Evolutionary conservation across 2,329 filamentous ascomycete species (phyloP).

Genomic region (Diaporthe citri): DNA sequence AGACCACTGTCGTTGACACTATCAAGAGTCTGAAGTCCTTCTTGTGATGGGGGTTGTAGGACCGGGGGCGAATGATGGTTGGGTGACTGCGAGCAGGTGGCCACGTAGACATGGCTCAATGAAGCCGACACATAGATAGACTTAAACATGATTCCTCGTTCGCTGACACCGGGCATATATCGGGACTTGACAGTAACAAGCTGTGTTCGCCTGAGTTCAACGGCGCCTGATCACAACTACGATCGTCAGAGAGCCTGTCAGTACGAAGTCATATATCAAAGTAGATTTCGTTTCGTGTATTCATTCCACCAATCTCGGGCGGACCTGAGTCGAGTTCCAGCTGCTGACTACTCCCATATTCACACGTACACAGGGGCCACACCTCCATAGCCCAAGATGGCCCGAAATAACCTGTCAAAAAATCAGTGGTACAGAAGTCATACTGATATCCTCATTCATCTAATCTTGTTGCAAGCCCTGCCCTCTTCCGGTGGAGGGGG

Average conservation of each 20-base stretch:
- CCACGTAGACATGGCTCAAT: background rate
- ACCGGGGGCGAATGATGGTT: background rate
- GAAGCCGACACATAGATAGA: background rate
- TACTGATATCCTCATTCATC: conserved; percentile 36
- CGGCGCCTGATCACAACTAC: background rate
- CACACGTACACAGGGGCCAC: background rate
- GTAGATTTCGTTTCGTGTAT: background rate
- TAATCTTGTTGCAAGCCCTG: conserved; percentile 36
- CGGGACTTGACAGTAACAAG: background rate
- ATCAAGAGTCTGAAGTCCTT: conserved; percentile 72
- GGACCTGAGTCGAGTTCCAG: background rate
- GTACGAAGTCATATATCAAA: no score
- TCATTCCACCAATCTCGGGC: background rate
- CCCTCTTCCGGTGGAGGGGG: conserved; percentile 40
- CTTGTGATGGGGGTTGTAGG: conserved; percentile 43
- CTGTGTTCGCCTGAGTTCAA: background rate
- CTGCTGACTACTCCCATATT: background rate
- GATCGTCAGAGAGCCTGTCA: background rate
- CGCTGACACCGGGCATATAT: background rate
- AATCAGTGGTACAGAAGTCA: conserved; percentile 15
- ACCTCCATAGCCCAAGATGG: background rate
- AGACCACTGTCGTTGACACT: conserved; percentile 73
- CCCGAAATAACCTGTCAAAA: background rate
- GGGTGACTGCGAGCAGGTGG: background rate
- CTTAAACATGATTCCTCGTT: background rate